Conservation (phyloP, 139 green algal species). For the Raphidocelis subcapitata region DNA sequence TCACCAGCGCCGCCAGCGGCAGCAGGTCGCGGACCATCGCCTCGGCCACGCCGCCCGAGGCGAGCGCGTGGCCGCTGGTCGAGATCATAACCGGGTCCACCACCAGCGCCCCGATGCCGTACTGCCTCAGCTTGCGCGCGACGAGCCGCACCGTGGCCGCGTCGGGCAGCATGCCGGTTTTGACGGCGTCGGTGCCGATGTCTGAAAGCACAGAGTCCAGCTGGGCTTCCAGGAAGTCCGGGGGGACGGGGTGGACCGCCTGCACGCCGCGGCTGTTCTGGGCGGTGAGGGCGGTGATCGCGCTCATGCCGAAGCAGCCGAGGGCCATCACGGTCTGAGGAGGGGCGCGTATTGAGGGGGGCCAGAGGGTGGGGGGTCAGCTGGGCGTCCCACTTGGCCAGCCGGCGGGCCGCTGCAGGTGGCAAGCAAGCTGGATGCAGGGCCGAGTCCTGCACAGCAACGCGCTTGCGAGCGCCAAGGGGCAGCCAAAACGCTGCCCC, state of each 20-base stretch:
- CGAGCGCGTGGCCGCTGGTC: constrained; percentile 82
- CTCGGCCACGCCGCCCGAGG: constrained; percentile 48
- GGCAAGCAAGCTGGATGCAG: background rate
- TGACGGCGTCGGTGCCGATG: constrained; percentile 81
- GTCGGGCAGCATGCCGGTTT: constrained; percentile 94
- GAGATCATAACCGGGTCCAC: constrained; percentile 94
- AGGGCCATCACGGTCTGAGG: constrained; percentile 60
- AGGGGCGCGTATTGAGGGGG: background rate
- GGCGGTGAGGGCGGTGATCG: constrained; percentile 89
- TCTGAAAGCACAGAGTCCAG: constrained; percentile 82
- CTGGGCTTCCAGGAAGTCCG: constrained; percentile 71
- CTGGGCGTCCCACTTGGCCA: background rate
- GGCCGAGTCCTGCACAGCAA: background rate
- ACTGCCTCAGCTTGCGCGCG: constrained; percentile 40
- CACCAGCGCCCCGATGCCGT: constrained; percentile 61
- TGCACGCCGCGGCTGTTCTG: constrained; percentile 93
- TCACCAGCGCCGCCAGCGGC: constrained; percentile 80
- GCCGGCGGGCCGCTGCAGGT: too few species aligned
- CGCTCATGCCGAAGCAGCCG: constrained; percentile 77
- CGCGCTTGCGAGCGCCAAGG: background rate
- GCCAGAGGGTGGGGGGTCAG: background rate
- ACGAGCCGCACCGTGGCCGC: constrained; percentile 61
- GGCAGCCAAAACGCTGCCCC: too few species aligned
- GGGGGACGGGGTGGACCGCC: constrained; percentile 62
- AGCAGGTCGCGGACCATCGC: constrained; percentile 67